These are phyloP conservation scores for Rostrohypoxylon terebratum DNA, from an alignment of 495 filamentous ascomycete genomes.

Conservation along the genomic window DNA sequence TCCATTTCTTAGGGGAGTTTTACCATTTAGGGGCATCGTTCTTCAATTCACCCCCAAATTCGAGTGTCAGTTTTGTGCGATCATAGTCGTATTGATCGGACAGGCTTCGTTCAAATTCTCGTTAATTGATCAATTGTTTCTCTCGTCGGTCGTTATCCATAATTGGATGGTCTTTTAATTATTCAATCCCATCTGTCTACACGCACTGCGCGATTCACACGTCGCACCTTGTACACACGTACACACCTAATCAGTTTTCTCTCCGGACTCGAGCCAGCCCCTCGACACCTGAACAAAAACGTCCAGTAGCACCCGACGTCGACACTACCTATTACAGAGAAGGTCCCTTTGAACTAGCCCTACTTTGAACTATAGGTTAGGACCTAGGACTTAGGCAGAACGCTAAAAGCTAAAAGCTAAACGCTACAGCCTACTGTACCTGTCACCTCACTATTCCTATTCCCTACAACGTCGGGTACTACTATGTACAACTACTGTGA, in stretches of 20 bases:
- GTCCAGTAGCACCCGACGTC: background rate
- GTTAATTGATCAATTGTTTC: background rate
- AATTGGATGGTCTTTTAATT: background rate
- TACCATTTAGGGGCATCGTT: background rate
- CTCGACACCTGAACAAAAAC: constrained; percentile 6
- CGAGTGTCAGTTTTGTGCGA: background rate
- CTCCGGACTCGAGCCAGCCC: constrained; percentile 2
- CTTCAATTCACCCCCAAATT: background rate
- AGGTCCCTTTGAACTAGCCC: background rate
- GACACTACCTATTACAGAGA: background rate
- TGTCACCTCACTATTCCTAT: background rate
- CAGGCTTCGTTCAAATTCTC: background rate
- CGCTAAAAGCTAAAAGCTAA: background rate
- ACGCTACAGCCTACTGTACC: too few relatives aligned
- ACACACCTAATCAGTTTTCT: constrained; percentile 2
- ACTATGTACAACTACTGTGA: background rate
- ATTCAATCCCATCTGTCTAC: background rate
- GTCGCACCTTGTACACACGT: background rate
- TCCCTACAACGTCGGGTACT: background rate
- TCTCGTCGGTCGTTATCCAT: background rate
- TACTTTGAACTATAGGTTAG: too few relatives aligned
- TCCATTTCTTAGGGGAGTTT: background rate
- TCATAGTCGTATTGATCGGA: background rate
- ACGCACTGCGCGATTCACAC: background rate
- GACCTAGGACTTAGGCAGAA: background rate